These are phyloP conservation scores for Calocybe gangraenosa DNA, from an alignment of 768 basidiomycete genomes.

Conservation along the genomic window DNA sequence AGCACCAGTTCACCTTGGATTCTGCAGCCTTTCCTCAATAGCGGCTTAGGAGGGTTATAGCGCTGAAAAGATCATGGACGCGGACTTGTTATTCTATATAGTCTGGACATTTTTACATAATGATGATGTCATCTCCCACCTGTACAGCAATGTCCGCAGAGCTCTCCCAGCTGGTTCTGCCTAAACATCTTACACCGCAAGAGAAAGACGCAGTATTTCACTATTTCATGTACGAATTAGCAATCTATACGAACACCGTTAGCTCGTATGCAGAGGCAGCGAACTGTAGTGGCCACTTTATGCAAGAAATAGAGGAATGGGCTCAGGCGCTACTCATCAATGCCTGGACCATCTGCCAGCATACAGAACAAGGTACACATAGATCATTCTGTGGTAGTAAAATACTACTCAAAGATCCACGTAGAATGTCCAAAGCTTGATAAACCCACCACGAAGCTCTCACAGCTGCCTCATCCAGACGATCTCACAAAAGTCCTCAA, in stretches of 20 bases:
- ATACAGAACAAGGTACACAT: conserved; percentile 18
- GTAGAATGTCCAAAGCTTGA: conserved; percentile 41
- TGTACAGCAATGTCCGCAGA: not conserved
- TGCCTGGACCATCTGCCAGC: conserved; percentile 41
- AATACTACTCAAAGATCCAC: not conserved
- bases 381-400: not conserved
- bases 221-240: conserved; percentile 40
- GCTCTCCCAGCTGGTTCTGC: conserved; percentile 28
- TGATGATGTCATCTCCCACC: not conserved
- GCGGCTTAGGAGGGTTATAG: conserved; percentile 6
- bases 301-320: conserved; percentile 38
- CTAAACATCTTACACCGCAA: conserved; percentile 31
- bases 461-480: conserved; percentile 30
- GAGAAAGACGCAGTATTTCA: conserved; percentile 36
- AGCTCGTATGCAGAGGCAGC: conserved; percentile 31
- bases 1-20: not conserved
- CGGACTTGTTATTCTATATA: not conserved
- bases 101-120: conserved; percentile 4
- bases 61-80: not conserved
- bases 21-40: conserved; percentile 12
- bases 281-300: conserved; percentile 25
- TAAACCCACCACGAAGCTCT: conserved; percentile 33
- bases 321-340: conserved; percentile 38
- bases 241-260: conserved; percentile 40
- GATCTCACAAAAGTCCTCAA: conserved; percentile 41